phyloP scores from a whole-genome alignment of 352 stramenopile species.

The Globisporangium canariense region DNA sequence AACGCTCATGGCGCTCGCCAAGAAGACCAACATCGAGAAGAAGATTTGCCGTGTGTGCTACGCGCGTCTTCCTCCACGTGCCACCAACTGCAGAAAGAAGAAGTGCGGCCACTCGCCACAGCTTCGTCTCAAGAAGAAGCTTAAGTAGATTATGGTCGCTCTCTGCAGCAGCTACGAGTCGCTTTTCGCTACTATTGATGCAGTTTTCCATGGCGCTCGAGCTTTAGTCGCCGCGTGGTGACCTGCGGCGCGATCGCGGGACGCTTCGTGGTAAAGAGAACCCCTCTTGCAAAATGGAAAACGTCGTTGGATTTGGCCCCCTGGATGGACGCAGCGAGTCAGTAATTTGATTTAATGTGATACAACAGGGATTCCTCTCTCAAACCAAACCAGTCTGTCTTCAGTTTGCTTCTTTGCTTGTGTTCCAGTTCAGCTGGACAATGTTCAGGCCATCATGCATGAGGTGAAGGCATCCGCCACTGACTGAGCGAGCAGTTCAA shows the following conservation, averaged over 20 bases:
- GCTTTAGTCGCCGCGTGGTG: not conserved
- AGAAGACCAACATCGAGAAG: conserved; percentile 99
- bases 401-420: not conserved
- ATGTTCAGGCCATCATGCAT: too few relatives aligned
- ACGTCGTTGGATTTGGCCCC: conserved; percentile 15
- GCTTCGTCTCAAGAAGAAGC: conserved; percentile 99
- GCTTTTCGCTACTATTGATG: conserved; percentile 4
- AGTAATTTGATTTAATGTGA: conserved; percentile 10
- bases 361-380: conserved; percentile 16
- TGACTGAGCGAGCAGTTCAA: too few relatives aligned
- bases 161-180: conserved; percentile 4
- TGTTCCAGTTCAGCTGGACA: too few relatives aligned
- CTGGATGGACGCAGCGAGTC: conserved; percentile 9
- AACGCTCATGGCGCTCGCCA: conserved; percentile 96
- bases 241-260: not conserved
- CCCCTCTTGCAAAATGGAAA: conserved; percentile 17
- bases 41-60: conserved; percentile 99
- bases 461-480: not conserved
- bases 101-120: conserved; percentile 99
- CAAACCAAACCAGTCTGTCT: not conserved
- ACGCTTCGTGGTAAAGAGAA: not conserved
- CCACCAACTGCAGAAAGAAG: conserved; percentile 99
- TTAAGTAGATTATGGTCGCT: conserved; percentile 92
- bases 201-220: conserved; percentile 1
- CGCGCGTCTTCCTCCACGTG: conserved; percentile 97